Conservation (phyloP, 2,329 filamentous ascomycete species). For the Apiospora marii region DNA sequence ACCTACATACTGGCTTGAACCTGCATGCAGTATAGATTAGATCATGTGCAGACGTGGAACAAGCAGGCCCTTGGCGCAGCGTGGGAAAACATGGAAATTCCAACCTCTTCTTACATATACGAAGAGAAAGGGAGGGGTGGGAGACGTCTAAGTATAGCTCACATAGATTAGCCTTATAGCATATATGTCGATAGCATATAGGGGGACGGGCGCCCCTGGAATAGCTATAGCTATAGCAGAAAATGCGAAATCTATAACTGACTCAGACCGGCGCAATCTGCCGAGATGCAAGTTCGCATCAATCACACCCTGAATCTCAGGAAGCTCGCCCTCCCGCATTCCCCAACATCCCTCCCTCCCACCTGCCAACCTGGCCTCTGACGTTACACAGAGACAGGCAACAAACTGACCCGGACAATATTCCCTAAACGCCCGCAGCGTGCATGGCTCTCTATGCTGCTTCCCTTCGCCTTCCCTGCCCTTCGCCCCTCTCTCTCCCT, state of each 20-base stretch:
- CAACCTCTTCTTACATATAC: neutral
- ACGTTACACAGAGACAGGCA: conserved; percentile 13
- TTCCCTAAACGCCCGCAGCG: conserved; percentile 19
- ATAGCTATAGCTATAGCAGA: neutral
- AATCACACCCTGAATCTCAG: conserved; percentile 19
- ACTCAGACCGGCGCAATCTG: conserved; percentile 8
- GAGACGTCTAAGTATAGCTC: neutral
- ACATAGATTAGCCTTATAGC: neutral
- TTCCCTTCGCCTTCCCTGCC: neutral
- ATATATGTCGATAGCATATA: neutral
- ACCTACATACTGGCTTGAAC: neutral
- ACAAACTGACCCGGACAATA: conserved; percentile 5
- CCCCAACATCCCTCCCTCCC: conserved; percentile 21
- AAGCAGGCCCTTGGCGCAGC: neutral
- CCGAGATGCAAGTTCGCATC: conserved; percentile 19
- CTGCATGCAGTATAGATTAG: conserved; percentile 13
- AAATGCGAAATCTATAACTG: neutral
- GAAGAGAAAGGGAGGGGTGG: neutral
- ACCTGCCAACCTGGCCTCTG: conserved; percentile 19
- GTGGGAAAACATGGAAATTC: neutral
- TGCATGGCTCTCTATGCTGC: conserved; percentile 1
- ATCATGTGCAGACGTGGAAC: neutral
- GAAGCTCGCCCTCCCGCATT: conserved; percentile 3
- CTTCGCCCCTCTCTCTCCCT: neutral
- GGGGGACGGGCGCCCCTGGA: too few relatives aligned